Base-by-base conservation (phyloP, 1,284 basidiomycete species). In the Dichomitus squalens region DNA sequence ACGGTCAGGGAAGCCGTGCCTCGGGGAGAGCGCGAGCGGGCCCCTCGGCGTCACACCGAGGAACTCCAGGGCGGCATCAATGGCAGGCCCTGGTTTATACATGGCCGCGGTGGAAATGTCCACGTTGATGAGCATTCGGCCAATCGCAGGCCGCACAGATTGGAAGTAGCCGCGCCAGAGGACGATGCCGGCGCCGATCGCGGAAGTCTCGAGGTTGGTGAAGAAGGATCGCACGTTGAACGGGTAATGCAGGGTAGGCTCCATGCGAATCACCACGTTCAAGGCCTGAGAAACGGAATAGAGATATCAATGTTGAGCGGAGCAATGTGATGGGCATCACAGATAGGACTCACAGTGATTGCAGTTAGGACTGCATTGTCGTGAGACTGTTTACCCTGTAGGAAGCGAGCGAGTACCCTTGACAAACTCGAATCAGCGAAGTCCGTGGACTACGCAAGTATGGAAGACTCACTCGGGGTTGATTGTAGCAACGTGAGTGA, bases 201-300 rank as follows among this genome's bases (percentile, higher is more conserved):
- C 78, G 64, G 80, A 82, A 11, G 78, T 83, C 63, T 88, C 90
- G 2, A 73, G 71, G 55, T 83, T 72, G 0, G 87, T 89, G 69
- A 91, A 92, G 73, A 92, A 92, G 0, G 88, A 90, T 1, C 87
- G 80, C 9, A 85, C 80, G 61, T 92, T 92, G 74, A 88, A 88
- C 0, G 88, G 86, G 57, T 87, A 88, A 33, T 80, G 80, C 75
- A 86, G 73, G 0, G 81, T 84, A 0, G 88, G 87, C 58, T 86
- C 83, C 86, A 88, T 89, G 14, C 89, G 80, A 34, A 91, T 80
- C 14, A 88, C 85, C 31, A 91, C 87, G 64, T 92, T 92, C 50
- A 91, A 71, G 0, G 88, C 86, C 86, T 90, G 56, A 11, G 43
- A n/a, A 43, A 43, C 23, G 41, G 27, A 18, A 33, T 23, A 1